Evolutionary conservation across 345 rosid genomes (phyloP), one percentile per base, ranked within the genome.

Genomic region (Brassica cretica): DNA sequence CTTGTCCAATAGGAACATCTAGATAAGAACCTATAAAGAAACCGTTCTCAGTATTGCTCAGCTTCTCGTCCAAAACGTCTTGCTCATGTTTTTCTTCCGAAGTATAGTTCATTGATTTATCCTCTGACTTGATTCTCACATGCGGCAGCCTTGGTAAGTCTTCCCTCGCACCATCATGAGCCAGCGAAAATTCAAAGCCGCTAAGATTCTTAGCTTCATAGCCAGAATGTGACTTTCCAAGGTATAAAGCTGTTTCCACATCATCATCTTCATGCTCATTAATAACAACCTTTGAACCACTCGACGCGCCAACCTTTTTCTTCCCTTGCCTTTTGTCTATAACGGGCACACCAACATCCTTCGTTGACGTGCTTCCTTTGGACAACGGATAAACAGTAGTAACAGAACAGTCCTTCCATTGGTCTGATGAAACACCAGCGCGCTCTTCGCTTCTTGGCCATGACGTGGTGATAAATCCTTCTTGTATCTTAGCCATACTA

Each of bases 1-100:
- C 98, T 82, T 94, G 98, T 66, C 97, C 97, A 64, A 92, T 66
- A 65, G 97, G 97, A 84, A 94, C 90, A 81, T 94, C 97, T 46
- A 92, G 84, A 84, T 82, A 90, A 59, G 97, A 87, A 51, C 97
- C 98, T 55, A 90, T 82, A 19, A 84, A 85, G 76, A 88, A 86
- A 68, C 85, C 66, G 82, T 73, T 87, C 72, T 92, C 98, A 84
- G 83, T 81, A 79, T 81, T 70, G 33, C 78, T 76, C 61, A 79
- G 88, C 87, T 86, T 88, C 32, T 76, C 65, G 3, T 86, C 87
- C 66, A 86, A 74, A 53, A 81, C 84, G 83, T 88, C 94, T 8
- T 60, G 89, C 70, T 92, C 97, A 80, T 83, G 86, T 73, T 92
- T 92, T 81, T 88, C 98, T 84, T 87, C 95, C 90, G 95, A 90